A percentile compares a stretch with the other conserved stretches of the same genome.
Conservation (phyloP, 805 yeast species). For the Starmerella lactis-condensi region DNA sequence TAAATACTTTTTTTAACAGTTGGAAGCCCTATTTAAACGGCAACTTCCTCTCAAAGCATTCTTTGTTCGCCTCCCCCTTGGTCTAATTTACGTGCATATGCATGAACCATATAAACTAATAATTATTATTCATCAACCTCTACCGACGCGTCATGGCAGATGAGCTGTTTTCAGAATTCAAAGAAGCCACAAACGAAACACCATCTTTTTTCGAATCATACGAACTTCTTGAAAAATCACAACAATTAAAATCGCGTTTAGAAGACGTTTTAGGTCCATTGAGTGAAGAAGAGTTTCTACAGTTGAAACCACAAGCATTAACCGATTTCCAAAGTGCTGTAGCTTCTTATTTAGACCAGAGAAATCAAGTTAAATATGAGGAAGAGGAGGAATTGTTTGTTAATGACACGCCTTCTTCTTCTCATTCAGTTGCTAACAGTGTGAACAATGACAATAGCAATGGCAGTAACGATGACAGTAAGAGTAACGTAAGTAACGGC, state of each 20-base stretch:
- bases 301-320: slow-evolving; percentile 13
- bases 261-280: slow-evolving; percentile 19
- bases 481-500: no score
- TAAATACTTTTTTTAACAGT: no score
- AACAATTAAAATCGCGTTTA: slow-evolving; percentile 10
- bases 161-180: slow-evolving; percentile 6
- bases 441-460: not conserved
- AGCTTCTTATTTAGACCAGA: slow-evolving; percentile 16
- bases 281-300: slow-evolving; percentile 8
- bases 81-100: no score
- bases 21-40: no score
- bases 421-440: not conserved
- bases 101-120: no score
- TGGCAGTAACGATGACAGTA: not conserved
- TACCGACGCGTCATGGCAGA: no score
- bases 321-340: slow-evolving; percentile 19
- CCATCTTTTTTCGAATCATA: slow-evolving; percentile 9
- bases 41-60: no score
- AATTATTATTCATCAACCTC: no score
- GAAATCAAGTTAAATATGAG: not conserved
- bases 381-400: slow-evolving; percentile 1
- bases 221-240: not conserved
- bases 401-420: not conserved
- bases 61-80: no score
- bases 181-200: slow-evolving; percentile 1